phyloP scores from a whole-genome alignment of 345 rosid species.

The Hirschfeldia incana region DNA sequence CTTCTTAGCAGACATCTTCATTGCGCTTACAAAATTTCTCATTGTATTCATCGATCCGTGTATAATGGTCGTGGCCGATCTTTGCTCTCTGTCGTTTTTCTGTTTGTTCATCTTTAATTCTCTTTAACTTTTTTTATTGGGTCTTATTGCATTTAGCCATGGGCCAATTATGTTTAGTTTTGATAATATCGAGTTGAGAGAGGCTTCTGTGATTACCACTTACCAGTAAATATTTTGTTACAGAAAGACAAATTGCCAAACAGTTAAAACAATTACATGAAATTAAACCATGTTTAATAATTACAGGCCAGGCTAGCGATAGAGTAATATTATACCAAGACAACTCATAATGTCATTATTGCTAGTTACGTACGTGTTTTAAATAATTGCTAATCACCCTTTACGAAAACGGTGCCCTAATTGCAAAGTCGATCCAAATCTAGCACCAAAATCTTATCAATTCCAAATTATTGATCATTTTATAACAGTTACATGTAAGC shows the following conservation, averaged over 20 bases:
- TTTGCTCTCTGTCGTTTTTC: neutral
- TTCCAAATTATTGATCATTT: constrained; percentile 5
- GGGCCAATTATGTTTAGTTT: neutral
- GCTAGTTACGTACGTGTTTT: neutral
- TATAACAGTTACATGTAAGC: neutral
- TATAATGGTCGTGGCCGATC: constrained; percentile 5
- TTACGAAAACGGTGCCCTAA: neutral
- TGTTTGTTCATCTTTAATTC: neutral
- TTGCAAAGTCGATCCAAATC: neutral
- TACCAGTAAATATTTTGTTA: neutral
- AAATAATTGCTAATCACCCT: neutral
- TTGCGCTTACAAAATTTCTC: constrained; percentile 1
- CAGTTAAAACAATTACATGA: neutral
- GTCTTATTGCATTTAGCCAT: neutral
- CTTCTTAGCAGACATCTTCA: constrained; percentile 8
- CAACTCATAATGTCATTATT: constrained; percentile 20
- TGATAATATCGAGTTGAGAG: neutral
- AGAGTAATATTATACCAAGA: neutral
- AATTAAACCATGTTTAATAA: neutral
- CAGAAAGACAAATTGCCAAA: neutral
- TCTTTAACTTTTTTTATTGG: neutral
- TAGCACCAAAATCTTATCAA: constrained; percentile 1
- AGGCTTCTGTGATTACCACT: neutral
- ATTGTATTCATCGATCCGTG: constrained; percentile 21
- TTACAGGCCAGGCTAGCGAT: neutral